Evolutionary conservation across 2,329 filamentous ascomycete genomes (phyloP).

Genomic region (Nemania diffusa): DNA sequence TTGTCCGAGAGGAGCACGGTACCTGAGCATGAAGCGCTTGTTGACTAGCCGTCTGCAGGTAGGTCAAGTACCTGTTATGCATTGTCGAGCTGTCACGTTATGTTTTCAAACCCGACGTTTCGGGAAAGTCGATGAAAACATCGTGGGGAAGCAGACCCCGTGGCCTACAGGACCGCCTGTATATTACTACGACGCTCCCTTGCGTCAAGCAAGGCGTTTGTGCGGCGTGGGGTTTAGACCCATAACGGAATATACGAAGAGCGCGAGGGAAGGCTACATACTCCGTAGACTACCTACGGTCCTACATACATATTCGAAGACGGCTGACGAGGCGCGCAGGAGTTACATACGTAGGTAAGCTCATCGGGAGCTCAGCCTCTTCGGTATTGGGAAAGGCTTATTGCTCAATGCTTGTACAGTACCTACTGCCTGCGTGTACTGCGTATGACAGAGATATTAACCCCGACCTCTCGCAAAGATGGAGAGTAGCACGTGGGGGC

Average conservation of each 20-base stretch:
- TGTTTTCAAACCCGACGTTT: conserved; percentile 12
- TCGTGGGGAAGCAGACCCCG: conserved; percentile 18
- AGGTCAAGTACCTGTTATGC: conserved; percentile 11
- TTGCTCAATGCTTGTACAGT: neutral
- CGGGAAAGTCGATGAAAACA: conserved; percentile 16
- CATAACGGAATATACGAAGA: neutral
- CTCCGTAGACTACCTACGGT: too few relatives aligned
- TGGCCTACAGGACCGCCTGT: neutral
- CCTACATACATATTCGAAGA: neutral
- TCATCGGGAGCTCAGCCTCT: conserved; percentile 13
- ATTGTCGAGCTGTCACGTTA: conserved; percentile 31
- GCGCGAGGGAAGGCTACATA: neutral
- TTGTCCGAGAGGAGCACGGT: conserved; percentile 6
- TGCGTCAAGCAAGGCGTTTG: neutral
- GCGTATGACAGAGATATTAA: neutral
- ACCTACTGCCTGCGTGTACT: neutral
- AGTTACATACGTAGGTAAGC: conserved; percentile 2
- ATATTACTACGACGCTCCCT: conserved; percentile 19
- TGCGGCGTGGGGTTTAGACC: conserved; percentile 19
- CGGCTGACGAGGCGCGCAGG: conserved; percentile 19
- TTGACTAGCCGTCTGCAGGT: conserved; percentile 14
- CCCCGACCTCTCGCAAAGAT: conserved; percentile 20
- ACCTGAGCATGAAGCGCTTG: neutral
- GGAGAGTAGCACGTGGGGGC: conserved; percentile 24
- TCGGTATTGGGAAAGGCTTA: conserved; percentile 3